Evolutionary conservation across 257 asterid genomes (phyloP), one percentile per base, ranked within the genome.

Genomic region (Perilla frutescens): DNA sequence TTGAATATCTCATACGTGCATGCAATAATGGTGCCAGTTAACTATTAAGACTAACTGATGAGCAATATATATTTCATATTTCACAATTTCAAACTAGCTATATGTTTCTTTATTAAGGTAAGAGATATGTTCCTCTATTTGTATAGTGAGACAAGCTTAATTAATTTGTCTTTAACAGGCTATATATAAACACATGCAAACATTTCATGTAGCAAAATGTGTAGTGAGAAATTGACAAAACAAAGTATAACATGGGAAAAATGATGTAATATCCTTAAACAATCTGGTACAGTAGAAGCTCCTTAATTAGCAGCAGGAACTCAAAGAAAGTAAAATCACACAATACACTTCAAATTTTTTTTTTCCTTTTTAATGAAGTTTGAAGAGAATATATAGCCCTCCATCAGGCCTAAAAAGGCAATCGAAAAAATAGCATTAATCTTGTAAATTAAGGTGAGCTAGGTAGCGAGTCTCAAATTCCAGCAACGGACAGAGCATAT

Each of bases 381-480:
- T 34, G 37, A 34, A 34, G 37, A 34, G 37, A 4, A 2, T 2
- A 34, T 34, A 34, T 4, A 34, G 3, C 4, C 37, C 48, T 4
- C 10, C 48, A 43, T 43, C 3, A 43, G 1, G 48, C 48, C 48
- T 43, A 43, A 43, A 6, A 6, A 43, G 2, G 48, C 15, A 50
- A 8, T 39, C 48, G 3, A 9, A 43, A 43, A 57, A 7, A 44
- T 14, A 7, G 8, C 8, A 66, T 11, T 20, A 20, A 20, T 45
- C 36, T 4, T 68, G 49, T 40, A n/a, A 20, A 20, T 20, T 20
- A 50, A 48, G 49, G 3, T 3, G 11, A 20, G 7, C 32, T 20
- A 20, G 26, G 0, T 20, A 20, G 26, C 9, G 51, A 54, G 14
- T 43, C 78, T 84, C 80, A 82, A 63, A 78, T 60, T 57, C 51